Conservation (phyloP, 2,329 filamentous ascomycete genomes). For the Thielaviopsis populi region DNA sequence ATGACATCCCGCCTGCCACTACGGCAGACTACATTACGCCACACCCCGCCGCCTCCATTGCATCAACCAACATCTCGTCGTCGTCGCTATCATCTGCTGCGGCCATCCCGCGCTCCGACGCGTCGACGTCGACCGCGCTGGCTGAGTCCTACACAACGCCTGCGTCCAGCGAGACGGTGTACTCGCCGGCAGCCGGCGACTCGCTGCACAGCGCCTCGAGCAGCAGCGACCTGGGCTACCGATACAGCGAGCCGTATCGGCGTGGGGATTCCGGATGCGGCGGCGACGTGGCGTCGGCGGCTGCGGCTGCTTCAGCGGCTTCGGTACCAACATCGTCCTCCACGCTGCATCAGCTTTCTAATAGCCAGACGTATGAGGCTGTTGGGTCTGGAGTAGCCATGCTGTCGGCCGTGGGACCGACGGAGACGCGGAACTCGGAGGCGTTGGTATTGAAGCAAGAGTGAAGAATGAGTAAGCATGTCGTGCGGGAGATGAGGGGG, state of each 20-base stretch:
- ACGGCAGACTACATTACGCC: not conserved
- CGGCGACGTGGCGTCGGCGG: not conserved
- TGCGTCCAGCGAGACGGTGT: slow-evolving; percentile 1
- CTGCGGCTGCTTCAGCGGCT: too few relatives aligned
- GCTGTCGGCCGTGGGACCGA: not conserved
- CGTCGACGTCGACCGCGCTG: not conserved
- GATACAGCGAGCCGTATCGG: not conserved
- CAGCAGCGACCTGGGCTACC: not conserved
- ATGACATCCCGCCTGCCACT: not conserved
- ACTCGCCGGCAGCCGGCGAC: not conserved
- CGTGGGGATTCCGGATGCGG: not conserved
- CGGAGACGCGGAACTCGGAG: not conserved
- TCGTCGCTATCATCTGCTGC: not conserved
- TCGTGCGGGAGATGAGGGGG: not conserved
- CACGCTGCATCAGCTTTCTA: not conserved
- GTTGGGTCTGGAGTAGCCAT: not conserved
- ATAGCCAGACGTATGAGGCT: not conserved
- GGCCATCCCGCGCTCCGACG: not conserved
- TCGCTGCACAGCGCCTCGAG: not conserved
- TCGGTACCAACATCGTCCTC: not conserved
- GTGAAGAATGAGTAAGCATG: too few relatives aligned
- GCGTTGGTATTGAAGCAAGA: not conserved
- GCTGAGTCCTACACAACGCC: not conserved
- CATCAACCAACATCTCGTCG: not conserved
- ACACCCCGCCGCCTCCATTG: not conserved